Evolutionary conservation across 2,329 filamentous ascomycete genomes (phyloP).

Genomic region (Dichotomopilus funicola): DNA sequence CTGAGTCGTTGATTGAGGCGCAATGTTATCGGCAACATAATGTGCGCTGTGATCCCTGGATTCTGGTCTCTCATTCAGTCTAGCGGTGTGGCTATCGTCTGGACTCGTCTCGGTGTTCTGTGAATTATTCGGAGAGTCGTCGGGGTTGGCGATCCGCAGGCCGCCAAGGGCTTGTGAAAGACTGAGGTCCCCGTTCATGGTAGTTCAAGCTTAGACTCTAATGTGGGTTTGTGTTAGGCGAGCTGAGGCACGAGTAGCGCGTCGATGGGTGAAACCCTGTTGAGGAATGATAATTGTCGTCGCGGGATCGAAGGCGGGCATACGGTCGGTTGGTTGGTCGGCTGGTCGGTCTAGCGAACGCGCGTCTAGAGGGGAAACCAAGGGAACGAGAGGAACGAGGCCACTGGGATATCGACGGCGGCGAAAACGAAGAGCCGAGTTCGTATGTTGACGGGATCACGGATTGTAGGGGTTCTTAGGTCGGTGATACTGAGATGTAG

Average conservation of each 20-base stretch:
- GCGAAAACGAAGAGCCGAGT: background rate
- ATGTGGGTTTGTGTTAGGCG: slow-evolving; percentile 3
- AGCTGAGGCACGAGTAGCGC: background rate
- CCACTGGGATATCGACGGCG: slow-evolving; percentile 4
- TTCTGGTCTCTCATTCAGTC: slow-evolving; percentile 9
- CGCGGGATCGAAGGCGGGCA: slow-evolving; percentile 7
- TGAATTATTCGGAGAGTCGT: slow-evolving; percentile 48
- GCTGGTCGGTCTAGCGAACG: background rate
- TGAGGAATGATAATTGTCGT: no score
- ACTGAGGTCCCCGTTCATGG: slow-evolving; percentile 88
- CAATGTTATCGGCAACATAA: slow-evolving; percentile 10
- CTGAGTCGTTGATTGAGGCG: slow-evolving; percentile 8
- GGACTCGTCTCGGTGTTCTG: slow-evolving; percentile 29
- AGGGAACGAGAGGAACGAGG: background rate
- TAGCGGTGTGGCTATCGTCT: slow-evolving; percentile 22
- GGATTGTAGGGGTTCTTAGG: background rate
- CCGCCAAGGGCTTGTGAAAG: slow-evolving; percentile 89
- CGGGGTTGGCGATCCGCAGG: slow-evolving; percentile 93
- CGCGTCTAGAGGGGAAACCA: background rate
- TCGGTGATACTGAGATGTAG: slow-evolving; percentile 11
- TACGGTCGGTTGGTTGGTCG: slow-evolving; percentile 9
- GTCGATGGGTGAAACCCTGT: no score
- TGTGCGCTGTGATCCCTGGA: background rate
- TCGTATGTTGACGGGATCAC: slow-evolving; percentile 1
- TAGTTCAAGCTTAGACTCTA: slow-evolving; percentile 21